A percentile compares a stretch with the other conserved stretches of the same genome.
Conservation (phyloP, 768 basidiomycete genomes). For the Lyophyllum decastes region DNA sequence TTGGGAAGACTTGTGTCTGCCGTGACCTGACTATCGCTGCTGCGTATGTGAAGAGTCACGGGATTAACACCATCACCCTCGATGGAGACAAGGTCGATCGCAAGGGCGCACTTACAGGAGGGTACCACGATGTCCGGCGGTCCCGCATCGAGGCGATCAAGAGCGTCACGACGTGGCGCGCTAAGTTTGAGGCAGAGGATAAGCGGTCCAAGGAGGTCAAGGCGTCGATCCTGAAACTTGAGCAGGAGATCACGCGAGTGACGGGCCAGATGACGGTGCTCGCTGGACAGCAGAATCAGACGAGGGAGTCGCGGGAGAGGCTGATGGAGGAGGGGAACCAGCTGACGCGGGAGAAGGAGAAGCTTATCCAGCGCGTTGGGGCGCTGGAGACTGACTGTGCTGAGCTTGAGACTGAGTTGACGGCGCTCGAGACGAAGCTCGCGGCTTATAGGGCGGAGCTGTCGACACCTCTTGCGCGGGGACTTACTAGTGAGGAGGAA, state of each 20-base stretch:
- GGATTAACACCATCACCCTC: conserved; percentile 94
- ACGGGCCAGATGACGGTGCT: conserved; percentile 74
- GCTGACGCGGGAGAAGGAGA: conserved; percentile 71
- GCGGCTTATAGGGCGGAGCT: conserved; percentile 71
- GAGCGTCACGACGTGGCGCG: conserved; percentile 72
- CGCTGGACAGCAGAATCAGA: conserved; percentile 69
- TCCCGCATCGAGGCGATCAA: conserved; percentile 90
- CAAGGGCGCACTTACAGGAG: conserved; percentile 94
- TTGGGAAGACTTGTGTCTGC: conserved; percentile 96
- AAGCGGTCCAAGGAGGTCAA: conserved; percentile 75
- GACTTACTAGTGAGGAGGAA: conserved; percentile 75
- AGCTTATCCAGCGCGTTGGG: conserved; percentile 56
- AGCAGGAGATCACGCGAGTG: conserved; percentile 83
- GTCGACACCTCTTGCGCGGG: conserved; percentile 70
- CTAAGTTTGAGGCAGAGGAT: conserved; percentile 67
- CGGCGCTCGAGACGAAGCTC: conserved; percentile 59
- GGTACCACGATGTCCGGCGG: conserved; percentile 89
- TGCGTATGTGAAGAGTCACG: conserved; percentile 92
- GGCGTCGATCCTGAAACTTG: conserved; percentile 62
- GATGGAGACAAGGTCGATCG: conserved; percentile 98
- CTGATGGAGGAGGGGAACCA: conserved; percentile 61
- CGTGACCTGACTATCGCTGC: conserved; percentile 90
- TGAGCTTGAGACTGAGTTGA: conserved; percentile 74
- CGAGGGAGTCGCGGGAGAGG: conserved; percentile 66
- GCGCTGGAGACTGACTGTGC: conserved; percentile 67